These are phyloP conservation scores for Aspergillus coremiiformis DNA, from an alignment of 495 filamentous ascomycete species.

Conservation along the genomic window DNA sequence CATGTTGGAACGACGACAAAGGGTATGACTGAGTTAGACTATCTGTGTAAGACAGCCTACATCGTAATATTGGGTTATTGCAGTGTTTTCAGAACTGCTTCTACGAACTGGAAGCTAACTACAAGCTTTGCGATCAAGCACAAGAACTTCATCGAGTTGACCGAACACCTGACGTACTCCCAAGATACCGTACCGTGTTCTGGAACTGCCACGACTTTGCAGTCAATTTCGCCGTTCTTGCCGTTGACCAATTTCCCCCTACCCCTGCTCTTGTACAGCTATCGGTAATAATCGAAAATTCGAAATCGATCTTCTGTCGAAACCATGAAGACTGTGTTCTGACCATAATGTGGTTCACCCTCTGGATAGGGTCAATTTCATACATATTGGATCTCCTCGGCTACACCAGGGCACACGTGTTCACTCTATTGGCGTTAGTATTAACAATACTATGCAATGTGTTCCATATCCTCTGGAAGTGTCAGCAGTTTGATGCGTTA, in stretches of 20 bases:
- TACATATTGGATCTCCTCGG: neutral
- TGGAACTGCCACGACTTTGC: neutral
- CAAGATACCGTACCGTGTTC: neutral
- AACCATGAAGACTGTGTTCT: neutral
- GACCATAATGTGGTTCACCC: neutral
- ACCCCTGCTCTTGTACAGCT: neutral
- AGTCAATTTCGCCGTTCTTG: neutral
- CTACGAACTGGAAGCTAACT: neutral
- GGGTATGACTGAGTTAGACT: neutral
- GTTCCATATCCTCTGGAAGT: neutral
- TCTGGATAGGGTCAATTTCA: neutral
- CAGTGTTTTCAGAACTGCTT: too few relatives aligned
- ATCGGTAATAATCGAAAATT: neutral
- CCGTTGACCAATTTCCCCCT: neutral
- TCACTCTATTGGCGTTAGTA: neutral
- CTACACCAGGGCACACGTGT: neutral
- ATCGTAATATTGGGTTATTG: too few relatives aligned
- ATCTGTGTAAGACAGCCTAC: neutral
- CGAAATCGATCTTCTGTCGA: neutral
- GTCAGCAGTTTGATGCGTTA: neutral
- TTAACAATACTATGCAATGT: neutral
- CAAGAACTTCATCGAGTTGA: neutral
- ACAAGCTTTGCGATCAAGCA: neutral
- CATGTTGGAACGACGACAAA: neutral
- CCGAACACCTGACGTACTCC: neutral